Conservation (phyloP, 306 rosid genomes). For the Vachellia pachyceras region DNA sequence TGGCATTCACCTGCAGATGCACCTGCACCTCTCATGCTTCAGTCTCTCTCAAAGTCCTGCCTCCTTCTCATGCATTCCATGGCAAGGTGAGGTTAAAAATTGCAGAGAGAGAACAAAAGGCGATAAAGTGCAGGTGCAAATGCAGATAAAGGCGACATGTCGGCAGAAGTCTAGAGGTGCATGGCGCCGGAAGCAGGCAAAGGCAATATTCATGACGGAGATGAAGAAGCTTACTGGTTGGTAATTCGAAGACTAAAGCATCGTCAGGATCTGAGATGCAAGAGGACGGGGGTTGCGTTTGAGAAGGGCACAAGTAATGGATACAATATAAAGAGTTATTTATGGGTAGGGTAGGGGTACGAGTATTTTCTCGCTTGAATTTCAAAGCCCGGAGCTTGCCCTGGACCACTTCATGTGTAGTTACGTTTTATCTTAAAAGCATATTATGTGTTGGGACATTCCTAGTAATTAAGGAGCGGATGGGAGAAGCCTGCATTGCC, state of each 20-base stretch:
- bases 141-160: constrained; percentile 76
- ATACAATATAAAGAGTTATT: neutral
- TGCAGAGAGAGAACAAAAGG: neutral
- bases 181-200: neutral
- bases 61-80: neutral
- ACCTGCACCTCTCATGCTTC: constrained; percentile 68
- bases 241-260: neutral
- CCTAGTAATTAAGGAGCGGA: neutral
- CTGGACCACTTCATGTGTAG: neutral
- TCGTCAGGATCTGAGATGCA: neutral
- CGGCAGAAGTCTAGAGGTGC: constrained; percentile 14
- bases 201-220: neutral
- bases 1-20: constrained; percentile 74
- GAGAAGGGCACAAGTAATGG: neutral
- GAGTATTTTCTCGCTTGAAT: neutral
- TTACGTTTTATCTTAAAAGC: neutral
- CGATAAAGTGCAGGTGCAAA: constrained; percentile 89
- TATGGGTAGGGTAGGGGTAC: neutral
- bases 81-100: neutral
- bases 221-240: no score
- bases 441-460: neutral
- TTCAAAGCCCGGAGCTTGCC: neutral
- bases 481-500: neutral
- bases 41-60: neutral
- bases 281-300: neutral